Base-by-base conservation (phyloP, 2,329 filamentous ascomycete species). In the Plectosphaerella plurivora region DNA sequence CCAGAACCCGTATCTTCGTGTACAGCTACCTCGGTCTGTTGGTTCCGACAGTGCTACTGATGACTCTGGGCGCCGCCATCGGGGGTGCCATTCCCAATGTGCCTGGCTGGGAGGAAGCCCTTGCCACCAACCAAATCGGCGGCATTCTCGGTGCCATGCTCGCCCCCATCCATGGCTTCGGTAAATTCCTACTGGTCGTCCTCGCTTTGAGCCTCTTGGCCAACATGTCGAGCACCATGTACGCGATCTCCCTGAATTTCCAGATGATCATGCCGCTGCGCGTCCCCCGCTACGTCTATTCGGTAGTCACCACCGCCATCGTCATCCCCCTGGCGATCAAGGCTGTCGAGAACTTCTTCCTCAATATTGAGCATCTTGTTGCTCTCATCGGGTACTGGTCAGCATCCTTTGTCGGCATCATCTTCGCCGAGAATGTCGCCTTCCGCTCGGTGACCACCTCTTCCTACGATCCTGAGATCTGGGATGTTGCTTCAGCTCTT, bases 21-120 rank as follows among this genome's bases (percentile, higher is more conserved):
- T 86, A 86, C 60, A 77, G 74, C 2, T 86, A 82, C 61, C 59
- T 73, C 12, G 83, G 84, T 10, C 73, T 84, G 2, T 64, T 73
- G 7, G 57, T 79, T 5, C 81, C 82, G 0, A 81, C 80, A 0
- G 70, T 83, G 37, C 71, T 80, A 0, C 73, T 87, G 49, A 85
- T 87, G 81, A 73, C 73, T 1, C 75, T 87, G 1, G 84, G 84
- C 7, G 80, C 83, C 10, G 83, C 83, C n/a, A 83, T 87, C 44
- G 82, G 77, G 16, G 82, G 81, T 7, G 82, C 82, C 28, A 73
- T 82, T 1, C 70, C 76, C 22, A 81, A 76, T 56, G 71, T 79
- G 2, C 73, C 78, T 0, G 65, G 67, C 4, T 86, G 82, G 82
- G 58, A 71, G n/a, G 71, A 68, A 3, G 80, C 73, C 3, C 84